Base-by-base conservation (phyloP, 2,329 filamentous ascomycete genomes). In the Helicocarpus griseus region DNA sequence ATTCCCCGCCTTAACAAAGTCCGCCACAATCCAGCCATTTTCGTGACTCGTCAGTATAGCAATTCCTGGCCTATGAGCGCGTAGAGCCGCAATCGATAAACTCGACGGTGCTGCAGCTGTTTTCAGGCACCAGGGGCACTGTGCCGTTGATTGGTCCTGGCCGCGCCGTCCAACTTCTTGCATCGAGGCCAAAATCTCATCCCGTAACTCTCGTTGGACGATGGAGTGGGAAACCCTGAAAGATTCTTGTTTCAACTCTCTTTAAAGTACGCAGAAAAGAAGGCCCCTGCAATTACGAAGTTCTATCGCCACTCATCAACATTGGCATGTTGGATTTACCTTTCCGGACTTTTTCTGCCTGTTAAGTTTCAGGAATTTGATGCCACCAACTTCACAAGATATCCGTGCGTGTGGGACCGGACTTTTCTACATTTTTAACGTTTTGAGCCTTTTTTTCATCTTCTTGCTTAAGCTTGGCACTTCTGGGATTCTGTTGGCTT, bases 51-150 rank as follows among this genome's bases (percentile, higher is more conserved):
- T n/a, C n/a, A n/a, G n/a, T n/a, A n/a, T n/a, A n/a, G n/a, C n/a
- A 7, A 41, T 26, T 26, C 5, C 13, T 3, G 5, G 39, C 39
- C 39, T 26, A 41, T 41, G 21, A 41, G 21, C 19, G 24, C 19
- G 19, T 4, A 40, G 39, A 24, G 22, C 21, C 7, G 14, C 39
- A 29, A 8, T 26, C 7, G 2, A 17, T n/a, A 28, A 17, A 39
- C 19, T 19, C 4, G 19, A 19, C 17, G 8, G 13, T 21, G 24
- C 14, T 21, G 24, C 14, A n/a, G 4, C 33, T 26, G 45, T 48
- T 48, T 48, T 48, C 45, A 48, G 45, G 45, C 19, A 48, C 45
- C 45, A 48, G 45, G 45, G 45, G 45, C 44, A 36, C 7, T 21
- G 45, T 7, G 11, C 13, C 17, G 17, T 48, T 36, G 29, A 48